Evolutionary conservation across 441 rosid species (phyloP), one percentile per base, ranked within the genome.

Genomic region (Pelargonium fulgidum): DNA sequence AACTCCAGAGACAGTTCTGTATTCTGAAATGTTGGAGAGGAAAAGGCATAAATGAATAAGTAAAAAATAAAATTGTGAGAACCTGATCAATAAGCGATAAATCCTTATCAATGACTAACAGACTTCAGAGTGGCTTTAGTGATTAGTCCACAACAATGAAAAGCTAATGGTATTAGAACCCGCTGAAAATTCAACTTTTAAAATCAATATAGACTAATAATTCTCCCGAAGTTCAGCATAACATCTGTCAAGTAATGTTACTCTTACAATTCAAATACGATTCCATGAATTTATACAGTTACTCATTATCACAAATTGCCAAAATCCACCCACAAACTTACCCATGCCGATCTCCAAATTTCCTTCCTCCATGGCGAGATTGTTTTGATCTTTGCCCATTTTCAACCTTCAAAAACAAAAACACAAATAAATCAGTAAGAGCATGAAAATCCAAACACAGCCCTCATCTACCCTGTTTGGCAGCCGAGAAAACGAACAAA

Each of bases 281-380:
- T n/a, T 52, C 17, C 2, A 52, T 6, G 6, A 14, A 16, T 10
- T 50, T 17, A 52, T 19, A 52, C 39, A 33, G 36, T 7, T 33
- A 33, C 7, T 33, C 39, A 33, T 33, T 3, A 33, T 33, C 39
- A 33, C 39, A 33, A 33, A 33, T 33, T 33, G 39, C 59, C 59
- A 14, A 52, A 52, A 52, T n/a, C 16, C 20, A 14, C 7, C 8
- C 59, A 52, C 20, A 52, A 52, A 52, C 59, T 52, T 14, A 52
- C 59, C 59, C 59, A 52, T 52, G 59, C 59, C 59, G 7, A 52
- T 52, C 59, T 52, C 59, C 22, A 52, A 19, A 52, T 52, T 52
- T 22, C 59, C 59, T 6, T 52, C 59, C 17, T 14, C 59, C 59
- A 52, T 13, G 59, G 16, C 59, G 17, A 14, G 52, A 45, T 45